A percentile compares a stretch with the other conserved stretches of the same genome.
These are phyloP conservation scores for Candida coleopterorum DNA, from an alignment of 805 yeast genomes.

Conservation along the genomic window DNA sequence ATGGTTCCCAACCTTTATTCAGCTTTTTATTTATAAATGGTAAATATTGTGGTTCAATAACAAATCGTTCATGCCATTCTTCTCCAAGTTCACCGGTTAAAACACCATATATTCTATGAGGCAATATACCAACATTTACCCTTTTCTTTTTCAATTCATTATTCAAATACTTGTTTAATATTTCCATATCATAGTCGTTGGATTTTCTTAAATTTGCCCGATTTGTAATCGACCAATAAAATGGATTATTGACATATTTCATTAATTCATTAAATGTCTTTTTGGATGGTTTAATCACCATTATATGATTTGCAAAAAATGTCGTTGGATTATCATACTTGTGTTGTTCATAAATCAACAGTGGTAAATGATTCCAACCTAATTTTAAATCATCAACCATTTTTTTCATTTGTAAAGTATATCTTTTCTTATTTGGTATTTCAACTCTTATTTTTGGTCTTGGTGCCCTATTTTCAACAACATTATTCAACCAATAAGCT, in stretches of 20 bases:
- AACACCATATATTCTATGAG: constrained; percentile 48
- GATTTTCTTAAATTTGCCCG: constrained; percentile 17
- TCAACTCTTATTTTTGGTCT: constrained; percentile 7
- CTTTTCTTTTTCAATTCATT: constrained; percentile 13
- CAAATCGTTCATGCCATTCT: constrained; percentile 33
- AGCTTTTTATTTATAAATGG: constrained; percentile 19
- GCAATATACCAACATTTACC: constrained; percentile 33
- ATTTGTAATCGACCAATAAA: constrained; percentile 22
- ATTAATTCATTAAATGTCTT: constrained; percentile 18
- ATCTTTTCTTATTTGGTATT: constrained; percentile 13
- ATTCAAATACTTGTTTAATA: constrained; percentile 36
- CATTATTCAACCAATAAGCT: constrained; percentile 31
- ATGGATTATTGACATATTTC: constrained; percentile 23
- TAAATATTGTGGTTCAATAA: constrained; percentile 41
- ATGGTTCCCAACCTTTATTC: constrained; percentile 30
- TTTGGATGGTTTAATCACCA: constrained; percentile 54
- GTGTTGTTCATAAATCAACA: constrained; percentile 19
- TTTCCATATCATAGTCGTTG: constrained; percentile 53
- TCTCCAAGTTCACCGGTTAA: constrained; percentile 46
- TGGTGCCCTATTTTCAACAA: constrained; percentile 11
- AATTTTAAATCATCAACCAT: constrained; percentile 11
- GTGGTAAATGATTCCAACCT: constrained; percentile 11
- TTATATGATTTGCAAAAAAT: constrained; percentile 44
- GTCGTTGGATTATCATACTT: constrained; percentile 23
- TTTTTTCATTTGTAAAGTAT: constrained; percentile 10